Conservation (phyloP, 164 flowering plant species). For the Liquidambar formosana region DNA sequence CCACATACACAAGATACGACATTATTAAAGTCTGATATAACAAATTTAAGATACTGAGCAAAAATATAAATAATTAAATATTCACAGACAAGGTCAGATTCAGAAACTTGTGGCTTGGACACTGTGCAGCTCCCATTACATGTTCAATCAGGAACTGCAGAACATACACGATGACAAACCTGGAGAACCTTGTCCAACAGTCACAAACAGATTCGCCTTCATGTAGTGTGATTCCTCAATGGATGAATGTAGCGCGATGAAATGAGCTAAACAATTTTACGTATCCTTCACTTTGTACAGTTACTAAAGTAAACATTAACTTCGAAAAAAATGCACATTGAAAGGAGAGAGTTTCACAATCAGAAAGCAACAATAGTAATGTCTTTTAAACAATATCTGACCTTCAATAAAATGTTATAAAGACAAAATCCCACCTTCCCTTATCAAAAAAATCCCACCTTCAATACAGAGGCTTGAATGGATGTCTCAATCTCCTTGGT, state of each 20-base stretch:
- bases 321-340: background rate
- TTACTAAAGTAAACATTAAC: background rate
- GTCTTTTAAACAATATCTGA: background rate
- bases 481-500: constrained; percentile 49
- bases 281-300: background rate
- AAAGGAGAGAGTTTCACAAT: background rate
- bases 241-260: background rate
- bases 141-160: background rate
- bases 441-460: constrained; percentile 35
- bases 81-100: background rate
- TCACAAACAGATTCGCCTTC: background rate
- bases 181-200: background rate
- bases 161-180: constrained; percentile 6
- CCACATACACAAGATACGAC: background rate
- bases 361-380: background rate
- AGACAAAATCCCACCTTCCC: too few relatives aligned
- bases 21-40: too few relatives aligned
- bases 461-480: constrained; percentile 44
- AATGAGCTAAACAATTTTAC: background rate
- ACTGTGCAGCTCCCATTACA: background rate
- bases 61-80: background rate
- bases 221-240: background rate
- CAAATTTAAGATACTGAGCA: background rate
- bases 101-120: background rate
- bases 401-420: too few relatives aligned